Evolutionary conservation across 148 eudicot genomes (phyloP).

Genomic region (Chenopodium berlandieri): DNA sequence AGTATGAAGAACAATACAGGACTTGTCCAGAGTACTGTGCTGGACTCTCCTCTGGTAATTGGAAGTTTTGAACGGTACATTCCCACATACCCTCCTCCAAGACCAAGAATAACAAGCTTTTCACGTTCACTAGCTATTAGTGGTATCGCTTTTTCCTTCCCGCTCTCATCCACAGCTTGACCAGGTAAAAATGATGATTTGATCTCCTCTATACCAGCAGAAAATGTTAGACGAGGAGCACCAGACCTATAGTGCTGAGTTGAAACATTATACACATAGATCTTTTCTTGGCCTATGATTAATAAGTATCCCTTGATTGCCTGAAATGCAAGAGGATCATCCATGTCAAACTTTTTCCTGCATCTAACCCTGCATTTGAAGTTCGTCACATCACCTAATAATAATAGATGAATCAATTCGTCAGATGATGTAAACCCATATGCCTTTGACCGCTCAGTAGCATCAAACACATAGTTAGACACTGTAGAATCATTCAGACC

Average conservation of each 20-base stretch:
- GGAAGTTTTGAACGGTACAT: constrained; percentile 85
- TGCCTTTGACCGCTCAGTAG: constrained; percentile 77
- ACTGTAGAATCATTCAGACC: constrained; percentile 70
- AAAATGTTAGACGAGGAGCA: constrained; percentile 67
- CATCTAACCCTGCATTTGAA: constrained; percentile 91
- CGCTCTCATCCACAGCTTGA: constrained; percentile 32
- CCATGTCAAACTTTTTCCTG: constrained; percentile 64
- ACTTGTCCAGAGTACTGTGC: constrained; percentile 68
- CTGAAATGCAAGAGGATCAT: constrained; percentile 64
- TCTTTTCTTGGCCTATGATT: constrained; percentile 53
- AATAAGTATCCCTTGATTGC: constrained; percentile 87
- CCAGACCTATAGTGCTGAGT: constrained; percentile 73
- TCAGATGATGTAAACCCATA: constrained; percentile 83
- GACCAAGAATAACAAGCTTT: constrained; percentile 68
- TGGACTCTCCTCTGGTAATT: constrained; percentile 54
- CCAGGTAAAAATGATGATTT: constrained; percentile 51
- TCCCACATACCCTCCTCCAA: constrained; percentile 79
- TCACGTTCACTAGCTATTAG: constrained; percentile 74
- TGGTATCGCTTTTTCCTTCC: constrained; percentile 40
- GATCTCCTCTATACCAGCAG: constrained; percentile 69
- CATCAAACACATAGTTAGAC: constrained; percentile 70
- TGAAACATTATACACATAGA: constrained; percentile 75
- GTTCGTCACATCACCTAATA: constrained; percentile 80
- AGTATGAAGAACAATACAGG: constrained; percentile 77
- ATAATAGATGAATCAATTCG: constrained; percentile 65